Conservation (phyloP, 2,329 filamentous ascomycete species). For the Colletotrichum shisoi region DNA sequence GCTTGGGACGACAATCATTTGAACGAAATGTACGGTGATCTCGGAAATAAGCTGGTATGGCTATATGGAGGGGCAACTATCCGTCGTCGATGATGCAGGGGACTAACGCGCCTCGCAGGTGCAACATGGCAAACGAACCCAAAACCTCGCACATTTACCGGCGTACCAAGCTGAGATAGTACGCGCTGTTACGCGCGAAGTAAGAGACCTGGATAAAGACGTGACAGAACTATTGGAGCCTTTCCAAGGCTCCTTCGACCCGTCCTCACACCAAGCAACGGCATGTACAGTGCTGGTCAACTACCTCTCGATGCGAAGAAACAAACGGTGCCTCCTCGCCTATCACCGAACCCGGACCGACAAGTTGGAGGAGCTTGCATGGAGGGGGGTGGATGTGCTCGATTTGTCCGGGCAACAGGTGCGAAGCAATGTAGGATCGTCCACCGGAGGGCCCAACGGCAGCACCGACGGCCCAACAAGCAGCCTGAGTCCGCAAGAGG, state of each 20-base stretch:
- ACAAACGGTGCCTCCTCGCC: conserved; percentile 93
- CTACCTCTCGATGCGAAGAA: conserved; percentile 92
- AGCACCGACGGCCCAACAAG: conserved; percentile 65
- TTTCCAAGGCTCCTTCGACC: conserved; percentile 86
- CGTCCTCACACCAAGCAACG: conserved; percentile 79
- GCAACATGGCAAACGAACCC: conserved; percentile 93
- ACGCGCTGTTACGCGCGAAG: conserved; percentile 85
- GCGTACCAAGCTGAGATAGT: conserved; percentile 93
- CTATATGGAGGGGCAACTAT: conserved; percentile 4
- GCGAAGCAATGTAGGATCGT: conserved; percentile 49
- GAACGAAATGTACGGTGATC: conserved; percentile 80
- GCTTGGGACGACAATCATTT: background rate
- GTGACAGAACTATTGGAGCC: conserved; percentile 80
- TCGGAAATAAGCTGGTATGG: conserved; percentile 82
- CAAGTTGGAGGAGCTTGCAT: conserved; percentile 92
- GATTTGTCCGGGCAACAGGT: conserved; percentile 71
- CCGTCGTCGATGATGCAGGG: conserved; percentile 10
- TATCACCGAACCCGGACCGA: conserved; percentile 92
- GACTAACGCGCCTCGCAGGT: conserved; percentile 64
- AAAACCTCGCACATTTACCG: conserved; percentile 83
- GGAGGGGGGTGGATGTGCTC: conserved; percentile 84
- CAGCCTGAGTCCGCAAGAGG: conserved; percentile 91
- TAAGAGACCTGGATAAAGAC: conserved; percentile 90
- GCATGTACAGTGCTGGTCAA: conserved; percentile 91
- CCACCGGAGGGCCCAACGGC: conserved; percentile 46